Base-by-base conservation (phyloP, 1,284 basidiomycete species). In the Apiotrichum laibachii region DNA sequence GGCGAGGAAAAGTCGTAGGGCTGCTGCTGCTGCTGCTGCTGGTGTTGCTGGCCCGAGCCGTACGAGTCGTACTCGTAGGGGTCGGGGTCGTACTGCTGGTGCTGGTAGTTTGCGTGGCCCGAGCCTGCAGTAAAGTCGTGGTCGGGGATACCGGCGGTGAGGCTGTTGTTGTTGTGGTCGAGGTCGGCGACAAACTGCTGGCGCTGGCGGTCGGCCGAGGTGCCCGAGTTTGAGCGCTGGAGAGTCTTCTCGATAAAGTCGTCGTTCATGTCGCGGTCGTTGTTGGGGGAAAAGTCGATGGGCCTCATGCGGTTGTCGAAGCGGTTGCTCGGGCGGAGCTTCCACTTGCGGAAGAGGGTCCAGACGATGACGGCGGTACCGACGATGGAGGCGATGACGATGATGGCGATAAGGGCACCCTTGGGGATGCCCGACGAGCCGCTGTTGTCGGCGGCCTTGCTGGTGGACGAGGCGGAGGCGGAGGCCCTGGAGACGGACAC, bases 321-420 rank as follows among this genome's bases (percentile, higher is more conserved):
- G 70, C 85, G 82, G 73, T 84, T 83, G 46, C 88, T 89, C 54
- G 88, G 86, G 61, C 84, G 85, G 69, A 92, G 85, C 81, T 92
- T 92, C 88, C 88, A 91, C 79, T 92, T 92, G 80, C 91, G 87
- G 82, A 92, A 89, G 69, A 90, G 80, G 40, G 90, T 92, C 88
- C 88, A 93, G 64, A 87, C 82, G 64, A 90, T 84, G 54, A 82
- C 82, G 39, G 86, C 76, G 43, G 83, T 85, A 64, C 85, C 90
- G 47, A 91, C 72, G 47, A 83, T 84, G 7, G 85, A 82, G 11
- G 85, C 88, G 51, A 89, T 80, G 45, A 85, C 84, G 65, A 90
- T 86, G 67, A 93, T 80, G 50, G 85, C 81, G 26, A 88, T 90
- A 57, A 90, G 72, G 7, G 88, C 85, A 22, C 82, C 81, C 67